phyloP scores from a whole-genome alignment of 2,329 filamentous ascomycete species.

The Colletotrichum sp. region DNA sequence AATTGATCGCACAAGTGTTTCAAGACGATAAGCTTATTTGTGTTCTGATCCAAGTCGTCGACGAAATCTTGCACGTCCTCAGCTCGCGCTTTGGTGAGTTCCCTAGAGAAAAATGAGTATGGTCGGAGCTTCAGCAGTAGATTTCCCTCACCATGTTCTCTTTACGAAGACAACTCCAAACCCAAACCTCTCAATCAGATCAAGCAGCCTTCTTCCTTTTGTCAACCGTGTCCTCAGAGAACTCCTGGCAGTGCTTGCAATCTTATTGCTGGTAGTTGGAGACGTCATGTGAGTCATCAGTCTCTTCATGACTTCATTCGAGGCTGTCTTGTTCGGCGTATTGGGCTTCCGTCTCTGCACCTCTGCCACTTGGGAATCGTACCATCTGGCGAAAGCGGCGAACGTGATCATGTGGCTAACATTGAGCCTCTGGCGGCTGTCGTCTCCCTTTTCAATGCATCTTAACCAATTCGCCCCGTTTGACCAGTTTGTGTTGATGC shows the following conservation, averaged over 20 bases:
- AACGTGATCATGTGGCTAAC: not conserved
- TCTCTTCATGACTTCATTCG: not conserved
- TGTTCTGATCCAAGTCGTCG: not conserved
- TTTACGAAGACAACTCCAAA: not conserved
- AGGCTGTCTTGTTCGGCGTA: not conserved
- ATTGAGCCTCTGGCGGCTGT: not conserved
- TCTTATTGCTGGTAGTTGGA: not conserved
- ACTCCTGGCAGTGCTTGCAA: not conserved
- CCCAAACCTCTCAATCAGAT: not conserved
- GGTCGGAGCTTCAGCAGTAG: not conserved
- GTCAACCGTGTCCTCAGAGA: not conserved
- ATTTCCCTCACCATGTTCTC: not conserved
- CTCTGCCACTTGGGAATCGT: not conserved
- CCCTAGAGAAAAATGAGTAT: not conserved
- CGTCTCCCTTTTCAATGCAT: not conserved
- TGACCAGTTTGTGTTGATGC: not conserved
- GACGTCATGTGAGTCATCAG: not conserved
- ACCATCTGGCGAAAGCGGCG: not conserved
- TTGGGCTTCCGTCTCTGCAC: not conserved
- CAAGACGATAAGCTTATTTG: not conserved
- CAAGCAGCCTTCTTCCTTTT: not conserved
- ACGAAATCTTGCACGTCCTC: not conserved
- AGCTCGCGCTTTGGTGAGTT: not conserved
- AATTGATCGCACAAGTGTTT: not conserved
- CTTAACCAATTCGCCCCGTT: not conserved